Evolutionary conservation across 208 protist genomes (phyloP).

Genomic region (Acanthamoeba sp.): DNA sequence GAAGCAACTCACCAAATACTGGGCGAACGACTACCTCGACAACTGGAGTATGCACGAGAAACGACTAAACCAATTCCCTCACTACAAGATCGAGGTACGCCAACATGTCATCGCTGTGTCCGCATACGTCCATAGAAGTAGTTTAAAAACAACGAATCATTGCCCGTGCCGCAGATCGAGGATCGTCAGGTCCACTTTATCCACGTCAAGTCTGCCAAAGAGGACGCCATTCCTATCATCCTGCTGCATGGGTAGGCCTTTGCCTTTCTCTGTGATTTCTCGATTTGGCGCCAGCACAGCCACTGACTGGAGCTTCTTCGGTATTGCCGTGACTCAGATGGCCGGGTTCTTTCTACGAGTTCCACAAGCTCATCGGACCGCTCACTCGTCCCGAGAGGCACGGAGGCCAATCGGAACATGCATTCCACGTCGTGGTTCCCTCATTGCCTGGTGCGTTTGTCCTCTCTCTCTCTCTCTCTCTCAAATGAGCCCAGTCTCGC

Average conservation of each 20-base stretch:
- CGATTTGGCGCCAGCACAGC: too few relatives aligned
- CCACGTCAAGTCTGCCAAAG: conserved; percentile 6
- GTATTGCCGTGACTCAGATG: not conserved
- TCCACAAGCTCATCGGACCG: conserved; percentile 56
- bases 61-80: conserved; percentile 56
- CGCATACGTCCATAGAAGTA: too few relatives aligned
- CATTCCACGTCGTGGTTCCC: conserved; percentile 59
- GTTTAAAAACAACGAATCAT: too few relatives aligned
- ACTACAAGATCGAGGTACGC: conserved; percentile 62
- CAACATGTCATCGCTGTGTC: not conserved
- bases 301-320: not conserved
- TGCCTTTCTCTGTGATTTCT: not conserved
- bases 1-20: conserved; percentile 67
- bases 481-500: too few relatives aligned
- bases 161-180: conserved; percentile 18
- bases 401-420: conserved; percentile 23
- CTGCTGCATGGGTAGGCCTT: conserved; percentile 30
- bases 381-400: not conserved
- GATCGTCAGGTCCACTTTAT: conserved; percentile 48
- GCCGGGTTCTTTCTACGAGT: conserved; percentile 71
- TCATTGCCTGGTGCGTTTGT: conserved; percentile 46
- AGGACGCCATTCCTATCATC: conserved; percentile 48
- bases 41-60: conserved; percentile 73
- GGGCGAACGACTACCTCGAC: conserved; percentile 58
- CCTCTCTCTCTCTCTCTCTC: too few relatives aligned